These are phyloP conservation scores for Phytophthora pisi DNA, from an alignment of 352 stramenopile genomes.

Conservation along the genomic window DNA sequence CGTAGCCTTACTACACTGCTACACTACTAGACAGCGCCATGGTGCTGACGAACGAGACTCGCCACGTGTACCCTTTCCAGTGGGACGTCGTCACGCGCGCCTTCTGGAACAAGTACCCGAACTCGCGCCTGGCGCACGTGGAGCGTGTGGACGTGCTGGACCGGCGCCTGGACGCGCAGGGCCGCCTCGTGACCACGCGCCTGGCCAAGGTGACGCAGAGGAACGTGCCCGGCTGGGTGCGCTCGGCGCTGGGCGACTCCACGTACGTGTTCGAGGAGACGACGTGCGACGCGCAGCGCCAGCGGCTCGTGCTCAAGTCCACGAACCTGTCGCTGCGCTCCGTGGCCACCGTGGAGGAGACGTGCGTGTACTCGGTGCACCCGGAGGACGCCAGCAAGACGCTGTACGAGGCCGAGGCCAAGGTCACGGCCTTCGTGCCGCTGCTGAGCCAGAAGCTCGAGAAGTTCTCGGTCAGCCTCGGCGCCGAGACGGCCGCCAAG, in stretches of 20 bases:
- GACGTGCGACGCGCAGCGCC: slow-evolving; percentile 65
- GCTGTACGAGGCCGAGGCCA: slow-evolving; percentile 72
- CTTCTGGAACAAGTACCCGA: slow-evolving; percentile 92
- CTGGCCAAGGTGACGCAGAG: slow-evolving; percentile 79
- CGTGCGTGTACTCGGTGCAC: slow-evolving; percentile 81
- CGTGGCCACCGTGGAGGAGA: slow-evolving; percentile 82
- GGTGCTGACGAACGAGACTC: slow-evolving; percentile 80
- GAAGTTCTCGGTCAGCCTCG: slow-evolving; percentile 74
- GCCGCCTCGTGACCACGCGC: slow-evolving; percentile 65
- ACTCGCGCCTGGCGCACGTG: slow-evolving; percentile 76
- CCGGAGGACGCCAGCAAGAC: slow-evolving; percentile 60
- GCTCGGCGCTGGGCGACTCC: slow-evolving; percentile 61
- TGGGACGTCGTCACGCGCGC: slow-evolving; percentile 87
- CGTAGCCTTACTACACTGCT: background rate
- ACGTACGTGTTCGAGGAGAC: slow-evolving; percentile 88
- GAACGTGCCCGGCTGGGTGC: slow-evolving; percentile 80
- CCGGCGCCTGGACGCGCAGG: slow-evolving; percentile 67
- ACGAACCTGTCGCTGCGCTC: slow-evolving; percentile 83
- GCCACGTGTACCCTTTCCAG: slow-evolving; percentile 79
- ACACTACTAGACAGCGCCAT: slow-evolving; percentile 30
- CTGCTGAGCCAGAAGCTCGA: slow-evolving; percentile 84
- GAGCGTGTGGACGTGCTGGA: slow-evolving; percentile 87
- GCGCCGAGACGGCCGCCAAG: slow-evolving; percentile 78
- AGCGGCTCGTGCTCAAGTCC: slow-evolving; percentile 79
- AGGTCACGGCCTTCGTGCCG: slow-evolving; percentile 85